Evolutionary conservation across 371 early-diverging fungal species (phyloP).

Genomic region (Haplosporangium sp.): DNA sequence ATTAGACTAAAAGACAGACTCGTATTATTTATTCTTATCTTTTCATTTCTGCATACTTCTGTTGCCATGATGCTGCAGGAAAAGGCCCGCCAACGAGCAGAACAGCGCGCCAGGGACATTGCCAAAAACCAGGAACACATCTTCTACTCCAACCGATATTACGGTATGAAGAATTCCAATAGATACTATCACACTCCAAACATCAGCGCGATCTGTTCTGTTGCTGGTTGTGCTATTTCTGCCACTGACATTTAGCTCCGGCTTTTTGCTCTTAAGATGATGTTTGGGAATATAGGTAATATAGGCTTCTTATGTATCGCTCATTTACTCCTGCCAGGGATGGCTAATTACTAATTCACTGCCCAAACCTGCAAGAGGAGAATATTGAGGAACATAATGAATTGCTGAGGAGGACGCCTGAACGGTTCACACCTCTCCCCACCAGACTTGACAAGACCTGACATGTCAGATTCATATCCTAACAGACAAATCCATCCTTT

Average conservation of each 20-base stretch:
- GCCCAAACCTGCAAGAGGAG: background rate
- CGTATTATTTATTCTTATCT: background rate
- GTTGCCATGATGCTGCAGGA: slow-evolving; percentile 17
- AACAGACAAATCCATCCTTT: background rate
- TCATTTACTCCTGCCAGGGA: too few relatives aligned
- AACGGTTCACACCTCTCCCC: background rate
- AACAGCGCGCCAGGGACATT: slow-evolving; percentile 62
- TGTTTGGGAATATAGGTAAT: slow-evolving; percentile 57
- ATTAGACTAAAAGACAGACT: too few relatives aligned
- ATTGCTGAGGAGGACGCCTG: background rate
- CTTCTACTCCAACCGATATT: slow-evolving; percentile 73
- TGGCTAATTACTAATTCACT: too few relatives aligned
- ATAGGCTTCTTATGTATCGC: background rate
- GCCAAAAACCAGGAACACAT: slow-evolving; percentile 62
- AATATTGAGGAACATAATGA: background rate
- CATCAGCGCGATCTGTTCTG: background rate
- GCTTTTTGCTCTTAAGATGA: slow-evolving; percentile 40
- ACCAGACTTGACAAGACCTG: too few relatives aligned
- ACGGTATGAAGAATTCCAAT: slow-evolving; percentile 40
- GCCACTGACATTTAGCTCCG: background rate
- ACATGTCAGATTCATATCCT: background rate
- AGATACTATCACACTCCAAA: background rate
- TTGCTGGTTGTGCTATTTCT: too few relatives aligned
- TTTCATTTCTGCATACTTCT: background rate
- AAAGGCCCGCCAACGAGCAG: slow-evolving; percentile 50